Evolutionary conservation across 2,329 filamentous ascomycete species (phyloP), one percentile per base, ranked within the genome.

Genomic region (Ophiostoma perfectum): DNA sequence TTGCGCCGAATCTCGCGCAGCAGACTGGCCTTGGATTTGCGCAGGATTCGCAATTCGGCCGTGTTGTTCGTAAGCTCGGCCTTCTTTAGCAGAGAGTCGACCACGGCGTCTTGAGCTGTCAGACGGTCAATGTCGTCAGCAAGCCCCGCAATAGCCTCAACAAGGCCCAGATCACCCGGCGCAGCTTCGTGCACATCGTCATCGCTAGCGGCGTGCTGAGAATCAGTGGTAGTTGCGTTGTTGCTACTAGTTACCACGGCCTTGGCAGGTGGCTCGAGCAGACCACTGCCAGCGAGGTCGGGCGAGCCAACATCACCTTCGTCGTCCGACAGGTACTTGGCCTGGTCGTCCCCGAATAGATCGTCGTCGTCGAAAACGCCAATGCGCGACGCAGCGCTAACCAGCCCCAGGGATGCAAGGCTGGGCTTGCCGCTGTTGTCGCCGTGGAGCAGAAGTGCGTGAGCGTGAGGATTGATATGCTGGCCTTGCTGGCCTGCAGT

Each of bases 41-140:
- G 88, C 66, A 99, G 78, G 71, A 99, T 98, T 45, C 95, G 86
- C 66, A 99, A 78, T 77, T 99, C 95, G 1, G 94, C 92, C 14
- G 90, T 93, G 75, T 99, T 99, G 77, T 99, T 99, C 1, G 95
- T 99, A 66, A 99, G 81, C 77, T 99, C 95, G 0, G 96, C 95
- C 78, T 99, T 99, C 69, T 91, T 88, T 2, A 92, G 95, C 69
- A 99, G 80, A 1, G 94, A 96, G 74, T 97, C 92, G 18, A 99
- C 88, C 18, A 99, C 91, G 1, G 90, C 90, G 73, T 97, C 92
- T 78, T 99, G 95, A 3, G 93, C 88, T 9, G 86, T 84, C 18
- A 99, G 83, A 72, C 93, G 91, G 74, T 97, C 93, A 71, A 99
- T 97, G 72, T 98, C 93, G 65, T 89, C 88, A 0, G 90, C 92